Base-by-base conservation (phyloP, 164 flowering plant genomes). In the Stephania yunnanensis region DNA sequence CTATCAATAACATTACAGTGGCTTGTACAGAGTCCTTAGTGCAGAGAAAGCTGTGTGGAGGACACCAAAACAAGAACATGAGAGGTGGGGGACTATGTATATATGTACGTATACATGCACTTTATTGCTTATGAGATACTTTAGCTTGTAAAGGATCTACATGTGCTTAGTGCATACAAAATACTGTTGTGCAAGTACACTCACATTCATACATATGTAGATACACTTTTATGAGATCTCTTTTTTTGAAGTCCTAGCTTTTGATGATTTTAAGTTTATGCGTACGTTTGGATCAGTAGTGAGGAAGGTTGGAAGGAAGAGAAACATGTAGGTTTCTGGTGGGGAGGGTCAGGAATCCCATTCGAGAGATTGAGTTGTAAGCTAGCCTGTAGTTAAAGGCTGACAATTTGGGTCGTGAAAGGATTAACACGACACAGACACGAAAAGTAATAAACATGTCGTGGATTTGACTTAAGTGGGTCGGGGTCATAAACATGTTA, bases 251-350 rank as follows among this genome's bases (percentile, higher is more conserved):
- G n/a, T 61, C 20, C 66, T 61, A 20, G 20, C 66, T 61, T 61
- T 61, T 61, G 65, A 58, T 58, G 65, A 58, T 58, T 58, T 15
- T 58, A 17, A 61, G 66, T 61, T 61, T 61, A 19, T 19, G 22
- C 20, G 66, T 61, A 61, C 66, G 66, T 61, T 6, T 19, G 20
- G 66, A 61, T 25, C n/a, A n/a, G 66, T 61, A n/a, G 66, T 61
- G 66, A 61, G 66, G 66, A 61, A 17, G 66, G 65, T 58, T 5
- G 65, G 65, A 58, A 58, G 65, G n/a, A 58, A 61, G 66, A 61
- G 66, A 61, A 17, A 61, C 25, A 61, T n/a, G n/a, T 61, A 25
- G 25, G 66, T 61, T 61, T 19, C 66, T 61, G 66, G 25, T 50
- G 66, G 66, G 22, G 22, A 61, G 25, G 66, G 66, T 19, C 66